A percentile compares a stretch with the other conserved stretches of the same genome.
phyloP scores from a whole-genome alignment of 805 yeast genomes.

The Sugiyamaella floridensis region DNA sequence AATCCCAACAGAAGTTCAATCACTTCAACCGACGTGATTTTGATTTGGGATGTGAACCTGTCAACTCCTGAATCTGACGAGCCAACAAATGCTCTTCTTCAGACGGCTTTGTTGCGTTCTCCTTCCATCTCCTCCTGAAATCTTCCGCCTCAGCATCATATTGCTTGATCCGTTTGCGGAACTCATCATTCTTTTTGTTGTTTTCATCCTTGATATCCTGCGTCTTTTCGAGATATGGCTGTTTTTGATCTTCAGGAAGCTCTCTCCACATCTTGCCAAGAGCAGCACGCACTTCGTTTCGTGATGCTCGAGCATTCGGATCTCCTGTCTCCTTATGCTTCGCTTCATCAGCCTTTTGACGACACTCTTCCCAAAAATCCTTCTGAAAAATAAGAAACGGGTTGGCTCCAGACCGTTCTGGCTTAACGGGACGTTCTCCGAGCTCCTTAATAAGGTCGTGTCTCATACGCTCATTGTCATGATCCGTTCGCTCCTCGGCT shows the following conservation, averaged over 20 bases:
- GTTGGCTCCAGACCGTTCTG: slow-evolving; percentile 34
- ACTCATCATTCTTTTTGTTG: slow-evolving; percentile 30
- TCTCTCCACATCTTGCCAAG: slow-evolving; percentile 38
- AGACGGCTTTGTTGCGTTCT: slow-evolving; percentile 27
- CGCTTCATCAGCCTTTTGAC: slow-evolving; percentile 30
- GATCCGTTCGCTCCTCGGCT: slow-evolving; percentile 24
- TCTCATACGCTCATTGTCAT: slow-evolving; percentile 30
- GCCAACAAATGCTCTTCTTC: slow-evolving; percentile 24
- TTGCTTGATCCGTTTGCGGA: slow-evolving; percentile 26
- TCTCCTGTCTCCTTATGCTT: slow-evolving; percentile 28
- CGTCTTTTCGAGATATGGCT: slow-evolving; percentile 33
- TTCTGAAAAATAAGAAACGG: slow-evolving; percentile 37
- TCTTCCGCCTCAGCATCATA: slow-evolving; percentile 34
- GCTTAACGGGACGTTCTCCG: slow-evolving; percentile 34
- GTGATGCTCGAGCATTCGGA: slow-evolving; percentile 28
- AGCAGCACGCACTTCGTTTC: slow-evolving; percentile 35
- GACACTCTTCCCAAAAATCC: slow-evolving; percentile 36
- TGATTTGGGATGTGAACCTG: background rate
- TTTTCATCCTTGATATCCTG: slow-evolving; percentile 30
- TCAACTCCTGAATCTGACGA: slow-evolving; percentile 15
- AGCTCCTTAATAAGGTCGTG: slow-evolving; percentile 31
- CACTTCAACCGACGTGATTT: background rate
- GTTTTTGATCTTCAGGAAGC: slow-evolving; percentile 31
- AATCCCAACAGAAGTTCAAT: background rate
- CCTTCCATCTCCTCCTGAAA: slow-evolving; percentile 33